Evolutionary conservation across 2,329 filamentous ascomycete species (phyloP).

Genomic region (Phaeophleospora eucalypticola): DNA sequence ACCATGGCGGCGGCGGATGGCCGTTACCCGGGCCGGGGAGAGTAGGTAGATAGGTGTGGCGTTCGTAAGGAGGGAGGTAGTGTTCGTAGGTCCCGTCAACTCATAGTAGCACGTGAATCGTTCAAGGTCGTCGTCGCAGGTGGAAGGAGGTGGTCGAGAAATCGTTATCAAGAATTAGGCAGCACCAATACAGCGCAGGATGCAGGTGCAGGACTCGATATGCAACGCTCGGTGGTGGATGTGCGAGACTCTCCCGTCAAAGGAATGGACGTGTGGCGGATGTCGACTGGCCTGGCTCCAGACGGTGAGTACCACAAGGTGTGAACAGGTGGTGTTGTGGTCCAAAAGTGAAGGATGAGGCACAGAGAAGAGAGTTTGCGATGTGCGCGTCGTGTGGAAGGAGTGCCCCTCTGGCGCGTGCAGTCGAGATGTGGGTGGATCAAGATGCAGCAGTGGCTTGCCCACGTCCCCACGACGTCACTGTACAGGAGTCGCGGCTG

Average conservation of each 20-base stretch:
- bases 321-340: background rate
- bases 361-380: no score
- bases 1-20: slow-evolving; percentile 63
- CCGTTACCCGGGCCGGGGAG: slow-evolving; percentile 69
- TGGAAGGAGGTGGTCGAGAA: background rate
- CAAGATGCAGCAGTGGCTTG: no score
- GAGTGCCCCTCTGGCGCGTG: no score
- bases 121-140: slow-evolving; percentile 1
- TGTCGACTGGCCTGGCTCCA: background rate
- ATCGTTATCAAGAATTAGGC: background rate
- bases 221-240: background rate
- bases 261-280: background rate
- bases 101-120: slow-evolving; percentile 8
- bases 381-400: no score
- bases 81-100: slow-evolving; percentile 5
- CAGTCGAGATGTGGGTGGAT: no score
- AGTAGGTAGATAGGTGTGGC: background rate
- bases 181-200: background rate
- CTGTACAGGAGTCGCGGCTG: no score
- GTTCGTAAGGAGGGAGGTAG: background rate
- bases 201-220: background rate
- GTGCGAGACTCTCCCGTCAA: background rate
- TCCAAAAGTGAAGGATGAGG: no score
- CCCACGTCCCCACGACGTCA: no score
- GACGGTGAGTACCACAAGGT: background rate